Evolutionary conservation across 164 flowering plant species (phyloP), one percentile per base, ranked within the genome.

Genomic region (Magnolia officinalis): DNA sequence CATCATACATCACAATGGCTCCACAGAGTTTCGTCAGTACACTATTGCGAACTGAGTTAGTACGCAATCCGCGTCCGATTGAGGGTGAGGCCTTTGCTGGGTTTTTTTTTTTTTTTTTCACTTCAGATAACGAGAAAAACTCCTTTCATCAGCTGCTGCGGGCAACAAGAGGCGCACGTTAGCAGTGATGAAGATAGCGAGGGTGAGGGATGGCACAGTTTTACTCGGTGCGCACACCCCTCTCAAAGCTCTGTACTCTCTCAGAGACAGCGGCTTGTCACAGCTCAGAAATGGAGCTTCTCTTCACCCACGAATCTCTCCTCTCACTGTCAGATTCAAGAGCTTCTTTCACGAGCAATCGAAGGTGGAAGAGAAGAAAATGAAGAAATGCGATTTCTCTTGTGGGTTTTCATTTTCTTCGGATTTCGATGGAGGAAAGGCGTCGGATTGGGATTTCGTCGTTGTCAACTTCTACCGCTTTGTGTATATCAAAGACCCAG

Each of bases 381-480:
- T 45, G 73, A 72, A 37, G 45, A 49, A 66, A 18, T 2, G 8
- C 49, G 13, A 29, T n/a, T 63, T 26, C 74, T 55, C 21, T n/a
- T 72, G 76, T 68, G 73, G 77, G 64, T 66, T 58, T 58, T 18
- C 50, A 5, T 37, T 29, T 66, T 77, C 73, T 66, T 70, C 75
- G 4, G 50, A 19, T 61, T 74, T 65, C 20, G 24, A 51, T 45
- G 76, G 26, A 23, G 16, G 29, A 4, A 65, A 72, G 59, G 11
- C 72, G 51, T 59, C 71, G 0, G 78, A 75, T 8, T 82, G 75
- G 29, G 87, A 81, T 13, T 90, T 89, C 67, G 71, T 91, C 21
- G 98, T 93, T 66, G 92, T 91, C 23, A 93, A 89, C 74, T 93
- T 93, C 78, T 91, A 93, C 75, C 79, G 80, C 2, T 89, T 93